These are phyloP conservation scores for Cercophora sp. DNA, from an alignment of 495 filamentous ascomycete species.

Conservation along the genomic window DNA sequence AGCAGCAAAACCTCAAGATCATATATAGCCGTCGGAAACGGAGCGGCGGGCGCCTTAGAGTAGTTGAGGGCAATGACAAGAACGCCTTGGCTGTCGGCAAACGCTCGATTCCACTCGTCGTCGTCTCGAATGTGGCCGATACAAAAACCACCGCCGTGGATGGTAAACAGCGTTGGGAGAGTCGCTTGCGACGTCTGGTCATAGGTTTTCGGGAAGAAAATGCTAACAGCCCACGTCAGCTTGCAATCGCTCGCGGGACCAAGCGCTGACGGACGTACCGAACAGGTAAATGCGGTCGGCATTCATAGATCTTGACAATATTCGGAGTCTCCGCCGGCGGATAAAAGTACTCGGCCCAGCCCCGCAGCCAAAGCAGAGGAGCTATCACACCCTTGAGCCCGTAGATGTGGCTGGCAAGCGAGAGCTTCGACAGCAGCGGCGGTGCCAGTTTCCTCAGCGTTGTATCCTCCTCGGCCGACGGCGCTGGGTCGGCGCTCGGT, in stretches of 20 bases:
- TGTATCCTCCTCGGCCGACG: not conserved
- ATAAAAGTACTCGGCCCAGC: constrained; percentile 23
- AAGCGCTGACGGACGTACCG: constrained; percentile 20
- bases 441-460: not conserved
- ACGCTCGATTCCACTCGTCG: constrained; percentile 34
- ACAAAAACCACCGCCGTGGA: constrained; percentile 38
- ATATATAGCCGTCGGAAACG: constrained; percentile 30
- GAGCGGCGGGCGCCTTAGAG: constrained; percentile 28
- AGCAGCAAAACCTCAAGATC: constrained; percentile 31
- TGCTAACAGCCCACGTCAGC: too few relatives aligned
- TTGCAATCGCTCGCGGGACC: too few relatives aligned
- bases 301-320: constrained; percentile 30
- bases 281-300: constrained; percentile 30
- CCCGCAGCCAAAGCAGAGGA: constrained; percentile 16
- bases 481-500: too few relatives aligned
- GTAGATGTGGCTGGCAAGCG: constrained; percentile 21
- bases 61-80: constrained; percentile 34
- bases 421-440: constrained; percentile 23
- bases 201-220: constrained; percentile 33
- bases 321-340: constrained; percentile 20
- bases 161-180: constrained; percentile 29
- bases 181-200: constrained; percentile 25
- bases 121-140: constrained; percentile 26
- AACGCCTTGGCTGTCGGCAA: constrained; percentile 26
- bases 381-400: constrained; percentile 9